Evolutionary conservation across 1,284 basidiomycete species (phyloP), one percentile per base, ranked within the genome.

Genomic region (Inonotus hispidus): DNA sequence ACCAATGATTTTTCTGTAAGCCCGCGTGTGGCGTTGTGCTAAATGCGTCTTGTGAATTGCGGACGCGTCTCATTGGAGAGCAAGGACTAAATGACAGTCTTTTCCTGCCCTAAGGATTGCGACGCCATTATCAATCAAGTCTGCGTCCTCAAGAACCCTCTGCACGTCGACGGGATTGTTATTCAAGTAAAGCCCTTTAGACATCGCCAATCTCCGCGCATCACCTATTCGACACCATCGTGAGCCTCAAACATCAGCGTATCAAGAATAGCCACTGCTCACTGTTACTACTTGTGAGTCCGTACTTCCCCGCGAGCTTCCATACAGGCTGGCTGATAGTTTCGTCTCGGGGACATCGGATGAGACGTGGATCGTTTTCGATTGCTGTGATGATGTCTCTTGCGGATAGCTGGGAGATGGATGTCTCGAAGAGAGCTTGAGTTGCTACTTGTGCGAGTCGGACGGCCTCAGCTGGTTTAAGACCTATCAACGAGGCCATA

Each of bases 51-150:
- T 32, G 32, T 32, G 8, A 8, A 32, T 32, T 32, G 32, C 32
- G 8, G 32, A 32, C 32, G 16, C 41, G 19, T 19, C 5, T 43
- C 19, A 43, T 23, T 63, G 65, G 21, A 74, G 56, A 41, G 71
- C 82, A 4, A 93, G 70, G 52, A 94, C 79, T n/a, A 85, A 72
- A 61, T 88, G 77, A 56, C 87, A 88, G 64, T 88, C 84, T 72
- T 88, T 92, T 4, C 93, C 93, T 35, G 84, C 82, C 53, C 89
- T 81, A 23, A 95, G 66, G 60, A 95, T 81, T 10, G 81, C 82
- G 5, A 95, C 69, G 43, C 79, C 78, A 10, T 74, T 78, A 65
- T 87, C 85, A 14, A 95, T 74, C 39, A 95, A 75, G 65, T 88
- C 79, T 0, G 66, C 67, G 23, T 67, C 65, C n/a, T 70, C 55